Evolutionary conservation across 495 filamentous ascomycete species (phyloP).

Genomic region (Penicillium diatomitis): DNA sequence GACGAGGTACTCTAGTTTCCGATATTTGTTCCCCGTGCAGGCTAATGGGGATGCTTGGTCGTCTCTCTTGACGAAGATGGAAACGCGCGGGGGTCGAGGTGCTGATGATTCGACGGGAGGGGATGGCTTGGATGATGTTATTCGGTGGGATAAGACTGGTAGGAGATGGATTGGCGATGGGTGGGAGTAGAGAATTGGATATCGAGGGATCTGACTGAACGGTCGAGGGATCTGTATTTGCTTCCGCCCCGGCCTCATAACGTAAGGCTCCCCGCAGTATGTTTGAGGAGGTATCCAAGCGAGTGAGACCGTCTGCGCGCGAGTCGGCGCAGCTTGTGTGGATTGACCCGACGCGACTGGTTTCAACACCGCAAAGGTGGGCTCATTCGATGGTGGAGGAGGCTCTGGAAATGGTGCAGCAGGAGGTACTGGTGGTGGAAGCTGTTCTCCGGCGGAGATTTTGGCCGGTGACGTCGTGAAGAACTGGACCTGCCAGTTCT

Average conservation of each 20-base stretch:
- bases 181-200: slow-evolving; percentile 23
- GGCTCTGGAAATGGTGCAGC: not conserved
- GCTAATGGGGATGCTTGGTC: slow-evolving; percentile 31
- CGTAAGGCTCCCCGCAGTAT: no score
- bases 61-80: slow-evolving; percentile 30
- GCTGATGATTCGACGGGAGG: not conserved
- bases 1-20: slow-evolving; percentile 36
- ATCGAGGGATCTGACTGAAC: slow-evolving; percentile 23
- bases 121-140: slow-evolving; percentile 14
- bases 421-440: not conserved
- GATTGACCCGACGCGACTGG: no score
- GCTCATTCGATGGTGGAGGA: no score
- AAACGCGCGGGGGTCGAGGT: slow-evolving; percentile 9
- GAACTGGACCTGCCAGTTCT: not conserved
- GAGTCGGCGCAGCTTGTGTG: no score
- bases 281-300: not conserved
- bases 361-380: no score
- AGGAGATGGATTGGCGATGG: slow-evolving; percentile 31
- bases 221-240: slow-evolving; percentile 14
- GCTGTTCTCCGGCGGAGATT: not conserved
- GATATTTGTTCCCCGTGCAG: slow-evolving; percentile 35
- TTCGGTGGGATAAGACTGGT: slow-evolving; percentile 9
- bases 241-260: not conserved
- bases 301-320: not conserved
- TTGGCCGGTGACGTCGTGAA: not conserved